Evolutionary conservation across 805 yeast species (phyloP).

Genomic region (Candida dajiaensis): DNA sequence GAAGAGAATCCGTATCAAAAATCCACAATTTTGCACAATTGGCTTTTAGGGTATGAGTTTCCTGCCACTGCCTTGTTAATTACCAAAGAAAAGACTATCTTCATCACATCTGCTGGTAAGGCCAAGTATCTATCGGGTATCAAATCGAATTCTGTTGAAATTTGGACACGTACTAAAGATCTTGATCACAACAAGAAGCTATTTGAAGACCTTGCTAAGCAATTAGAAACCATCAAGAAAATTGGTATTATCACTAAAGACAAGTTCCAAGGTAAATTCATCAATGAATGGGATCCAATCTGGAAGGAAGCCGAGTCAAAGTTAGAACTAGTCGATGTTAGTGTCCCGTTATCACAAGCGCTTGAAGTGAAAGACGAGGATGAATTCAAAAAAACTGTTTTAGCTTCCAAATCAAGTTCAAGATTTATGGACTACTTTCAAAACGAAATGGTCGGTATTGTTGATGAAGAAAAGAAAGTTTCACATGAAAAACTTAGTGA

Average conservation of each 20-base stretch:
- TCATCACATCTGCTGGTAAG: slow-evolving; percentile 80
- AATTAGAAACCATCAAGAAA: slow-evolving; percentile 38
- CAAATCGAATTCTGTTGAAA: slow-evolving; percentile 38
- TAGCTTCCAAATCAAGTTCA: slow-evolving; percentile 73
- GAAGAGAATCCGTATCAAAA: slow-evolving; percentile 88
- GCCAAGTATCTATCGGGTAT: slow-evolving; percentile 70
- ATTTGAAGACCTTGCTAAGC: slow-evolving; percentile 48
- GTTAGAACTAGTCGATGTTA: slow-evolving; percentile 45
- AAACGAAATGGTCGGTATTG: slow-evolving; percentile 79
- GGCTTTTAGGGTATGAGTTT: slow-evolving; percentile 93
- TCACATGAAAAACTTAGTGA: slow-evolving; percentile 71
- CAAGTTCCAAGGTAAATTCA: slow-evolving; percentile 75
- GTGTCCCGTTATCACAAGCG: slow-evolving; percentile 45
- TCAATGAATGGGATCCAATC: slow-evolving; percentile 65
- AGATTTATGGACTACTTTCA: slow-evolving; percentile 78
- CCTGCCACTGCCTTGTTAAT: slow-evolving; percentile 81
- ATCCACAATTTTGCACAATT: slow-evolving; percentile 78
- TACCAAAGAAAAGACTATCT: slow-evolving; percentile 48
- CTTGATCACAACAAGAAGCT: slow-evolving; percentile 63
- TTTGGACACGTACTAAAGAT: slow-evolving; percentile 80
- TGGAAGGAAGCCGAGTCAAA: slow-evolving; percentile 33
- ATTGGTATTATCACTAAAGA: slow-evolving; percentile 76
- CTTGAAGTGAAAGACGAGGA: slow-evolving; percentile 75
- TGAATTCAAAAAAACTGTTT: slow-evolving; percentile 58
- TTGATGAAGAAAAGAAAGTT: slow-evolving; percentile 80